A percentile compares a stretch with the other conserved stretches of the same genome.
Evolutionary conservation across 1,284 basidiomycete species (phyloP).

Genomic region (Xerocomus amazonicus): DNA sequence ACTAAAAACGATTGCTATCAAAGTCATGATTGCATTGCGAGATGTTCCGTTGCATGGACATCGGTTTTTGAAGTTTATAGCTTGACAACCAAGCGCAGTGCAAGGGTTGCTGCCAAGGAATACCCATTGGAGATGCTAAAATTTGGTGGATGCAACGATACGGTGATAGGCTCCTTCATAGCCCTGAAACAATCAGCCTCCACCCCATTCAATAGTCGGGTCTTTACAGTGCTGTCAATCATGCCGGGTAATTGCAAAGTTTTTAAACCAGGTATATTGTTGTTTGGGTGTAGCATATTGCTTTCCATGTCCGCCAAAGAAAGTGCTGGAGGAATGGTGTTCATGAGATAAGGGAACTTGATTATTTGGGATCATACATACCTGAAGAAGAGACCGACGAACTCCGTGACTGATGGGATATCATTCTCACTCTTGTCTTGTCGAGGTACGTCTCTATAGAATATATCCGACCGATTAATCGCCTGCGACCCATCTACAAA

Average conservation of each 20-base stretch:
- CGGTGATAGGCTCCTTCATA: too few species aligned
- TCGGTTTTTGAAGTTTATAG: too few species aligned
- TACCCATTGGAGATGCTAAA: too few species aligned
- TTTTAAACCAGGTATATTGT: conserved; percentile 73
- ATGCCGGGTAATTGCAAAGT: conserved; percentile 45
- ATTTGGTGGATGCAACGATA: too few species aligned
- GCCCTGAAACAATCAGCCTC: too few species aligned
- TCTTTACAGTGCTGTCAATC: conserved; percentile 5
- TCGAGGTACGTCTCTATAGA: conserved; percentile 48
- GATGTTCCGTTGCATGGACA: too few species aligned
- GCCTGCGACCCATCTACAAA: conserved; percentile 53
- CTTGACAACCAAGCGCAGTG: too few species aligned
- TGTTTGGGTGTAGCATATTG: conserved; percentile 65
- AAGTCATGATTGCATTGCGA: too few species aligned
- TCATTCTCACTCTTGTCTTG: neutral
- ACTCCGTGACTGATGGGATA: conserved; percentile 39
- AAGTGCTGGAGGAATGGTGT: conserved; percentile 48
- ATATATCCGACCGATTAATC: conserved; percentile 54
- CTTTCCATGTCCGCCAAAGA: conserved; percentile 71
- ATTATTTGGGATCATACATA: conserved; percentile 19
- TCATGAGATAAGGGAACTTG: neutral
- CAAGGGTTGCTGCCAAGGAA: too few species aligned
- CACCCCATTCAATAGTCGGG: too few species aligned
- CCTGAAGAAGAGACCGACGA: conserved; percentile 74
- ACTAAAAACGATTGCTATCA: too few species aligned